These are phyloP conservation scores for Aspergillus pseudoviridinutans DNA, from an alignment of 2,329 filamentous ascomycete genomes.

Conservation along the genomic window DNA sequence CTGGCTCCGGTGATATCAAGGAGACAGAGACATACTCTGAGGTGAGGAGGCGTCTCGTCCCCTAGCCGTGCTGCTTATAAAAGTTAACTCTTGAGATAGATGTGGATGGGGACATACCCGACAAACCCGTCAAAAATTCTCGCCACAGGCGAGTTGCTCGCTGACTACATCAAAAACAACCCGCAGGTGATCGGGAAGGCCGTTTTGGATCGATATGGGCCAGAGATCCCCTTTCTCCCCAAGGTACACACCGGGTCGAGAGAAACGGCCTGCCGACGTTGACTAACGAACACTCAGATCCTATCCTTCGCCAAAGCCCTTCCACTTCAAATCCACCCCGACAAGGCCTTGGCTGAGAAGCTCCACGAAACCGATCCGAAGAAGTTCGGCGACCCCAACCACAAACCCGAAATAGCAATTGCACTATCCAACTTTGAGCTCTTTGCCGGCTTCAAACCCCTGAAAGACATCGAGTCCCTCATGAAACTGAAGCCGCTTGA, in stretches of 20 bases:
- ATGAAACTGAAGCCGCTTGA: constrained; percentile 54
- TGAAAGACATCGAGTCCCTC: constrained; percentile 56
- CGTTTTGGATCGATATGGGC: constrained; percentile 58
- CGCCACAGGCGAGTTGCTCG: constrained; percentile 59
- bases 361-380: constrained; percentile 62
- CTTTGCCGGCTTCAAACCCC: constrained; percentile 70
- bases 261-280: neutral
- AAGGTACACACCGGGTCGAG: constrained; percentile 47
- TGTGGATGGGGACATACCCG: constrained; percentile 77
- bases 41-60: constrained; percentile 26
- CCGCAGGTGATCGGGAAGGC: constrained; percentile 61
- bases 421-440: constrained; percentile 69
- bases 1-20: constrained; percentile 61
- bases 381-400: constrained; percentile 67
- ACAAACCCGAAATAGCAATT: constrained; percentile 77
- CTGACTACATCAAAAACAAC: constrained; percentile 61
- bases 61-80: neutral
- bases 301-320: constrained; percentile 72
- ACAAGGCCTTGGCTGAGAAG: constrained; percentile 62
- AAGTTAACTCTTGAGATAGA: constrained; percentile 27
- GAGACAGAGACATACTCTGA: constrained; percentile 62
- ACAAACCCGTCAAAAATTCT: constrained; percentile 63
- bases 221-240: constrained; percentile 66
- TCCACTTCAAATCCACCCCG: constrained; percentile 70
- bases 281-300: constrained; percentile 42